Percentiles rank a stretch among this genome's conserved stretches.
Conservation (phyloP, 169 alveolate genomes). For the Theileria luwenshuni region DNA sequence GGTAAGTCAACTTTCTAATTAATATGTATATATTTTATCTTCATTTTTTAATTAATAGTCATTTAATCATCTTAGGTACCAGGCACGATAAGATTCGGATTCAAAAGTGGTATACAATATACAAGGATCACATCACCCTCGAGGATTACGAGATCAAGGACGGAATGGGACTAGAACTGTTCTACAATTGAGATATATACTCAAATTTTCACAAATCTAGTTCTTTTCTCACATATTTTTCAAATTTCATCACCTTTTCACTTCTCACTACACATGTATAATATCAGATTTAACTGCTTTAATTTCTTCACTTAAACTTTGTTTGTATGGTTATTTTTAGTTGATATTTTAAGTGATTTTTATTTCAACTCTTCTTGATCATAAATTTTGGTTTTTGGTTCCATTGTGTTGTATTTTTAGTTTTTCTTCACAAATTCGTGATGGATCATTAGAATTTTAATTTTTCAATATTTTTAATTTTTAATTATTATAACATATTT, state of each 20-base stretch:
- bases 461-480: too few relatives aligned
- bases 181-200: slow-evolving; percentile 86
- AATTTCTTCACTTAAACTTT: not conserved
- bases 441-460: not conserved
- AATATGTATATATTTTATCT: slow-evolving; percentile 19
- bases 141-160: slow-evolving; percentile 98
- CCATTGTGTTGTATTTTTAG: too few relatives aligned
- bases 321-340: not conserved
- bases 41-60: too few relatives aligned
- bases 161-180: slow-evolving; percentile 97
- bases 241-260: not conserved
- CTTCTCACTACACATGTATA: not conserved
- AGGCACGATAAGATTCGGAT: slow-evolving; percentile 95
- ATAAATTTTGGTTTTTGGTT: not conserved
- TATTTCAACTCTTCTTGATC: not conserved
- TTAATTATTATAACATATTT: too few relatives aligned
- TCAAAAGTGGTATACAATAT: slow-evolving; percentile 94
- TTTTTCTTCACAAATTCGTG: not conserved
- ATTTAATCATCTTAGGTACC: slow-evolving; percentile 82
- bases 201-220: not conserved
- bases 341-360: not conserved
- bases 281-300: not conserved
- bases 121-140: slow-evolving; percentile 97
- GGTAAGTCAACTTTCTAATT: slow-evolving; percentile 68
- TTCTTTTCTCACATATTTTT: not conserved